phyloP scores from a whole-genome alignment of 257 asterid species.

The Henckelia pumila region DNA sequence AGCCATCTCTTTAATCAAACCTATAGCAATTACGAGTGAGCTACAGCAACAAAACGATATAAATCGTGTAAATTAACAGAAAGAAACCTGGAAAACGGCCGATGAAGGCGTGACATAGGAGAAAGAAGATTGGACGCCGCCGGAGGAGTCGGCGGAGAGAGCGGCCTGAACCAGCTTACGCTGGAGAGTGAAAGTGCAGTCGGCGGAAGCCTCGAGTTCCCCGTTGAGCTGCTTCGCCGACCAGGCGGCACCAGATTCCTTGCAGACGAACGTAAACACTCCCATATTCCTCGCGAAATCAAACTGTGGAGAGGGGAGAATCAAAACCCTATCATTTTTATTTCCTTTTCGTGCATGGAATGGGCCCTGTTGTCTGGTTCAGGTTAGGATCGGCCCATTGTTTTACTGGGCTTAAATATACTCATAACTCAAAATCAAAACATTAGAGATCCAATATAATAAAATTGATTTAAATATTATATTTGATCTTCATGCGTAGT shows the following conservation, averaged over 20 bases:
- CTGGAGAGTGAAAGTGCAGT: constrained; percentile 52
- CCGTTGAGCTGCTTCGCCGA: constrained; percentile 61
- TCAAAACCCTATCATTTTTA: neutral
- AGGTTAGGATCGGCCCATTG: neutral
- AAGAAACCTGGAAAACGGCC: constrained; percentile 77
- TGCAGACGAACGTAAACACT: constrained; percentile 54
- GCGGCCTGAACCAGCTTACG: constrained; percentile 83
- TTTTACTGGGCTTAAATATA: neutral
- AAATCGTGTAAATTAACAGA: neutral
- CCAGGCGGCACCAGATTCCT: constrained; percentile 49
- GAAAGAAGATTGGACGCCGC: constrained; percentile 79
- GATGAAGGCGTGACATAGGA: constrained; percentile 64
- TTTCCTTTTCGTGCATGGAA: no score
- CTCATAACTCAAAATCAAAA: no score
- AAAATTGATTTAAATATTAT: no score
- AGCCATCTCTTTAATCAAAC: neutral
- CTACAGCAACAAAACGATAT: no score
- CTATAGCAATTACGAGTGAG: no score
- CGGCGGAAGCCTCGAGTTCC: constrained; percentile 51
- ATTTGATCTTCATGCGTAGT: no score
- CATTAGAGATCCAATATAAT: no score
- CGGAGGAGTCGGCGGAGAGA: constrained; percentile 59
- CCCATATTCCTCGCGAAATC: constrained; percentile 31
- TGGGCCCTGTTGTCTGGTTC: neutral
- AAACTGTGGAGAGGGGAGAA: neutral